Evolutionary conservation across 2,329 filamentous ascomycete species (phyloP), one percentile per base, ranked within the genome.

Genomic region (Ustilaginoidea virens): DNA sequence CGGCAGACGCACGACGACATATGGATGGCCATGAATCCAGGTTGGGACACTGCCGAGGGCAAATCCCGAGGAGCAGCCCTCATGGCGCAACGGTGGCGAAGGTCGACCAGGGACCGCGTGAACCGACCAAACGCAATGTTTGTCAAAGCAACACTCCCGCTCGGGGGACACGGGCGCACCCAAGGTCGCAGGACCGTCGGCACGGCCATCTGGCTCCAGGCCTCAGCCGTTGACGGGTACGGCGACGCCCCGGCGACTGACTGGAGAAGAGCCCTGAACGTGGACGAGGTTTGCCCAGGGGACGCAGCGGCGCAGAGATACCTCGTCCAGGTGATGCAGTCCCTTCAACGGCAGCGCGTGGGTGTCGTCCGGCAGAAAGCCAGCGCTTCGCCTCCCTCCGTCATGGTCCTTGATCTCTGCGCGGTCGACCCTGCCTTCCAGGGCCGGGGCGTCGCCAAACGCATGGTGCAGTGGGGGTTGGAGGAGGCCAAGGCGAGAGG

Each of bases 151-250:
- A 68, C 60, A 0, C 26, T 69, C 1, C 43, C 55, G 1, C 38
- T 53, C 1, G 25, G n/a, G n/a, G n/a, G n/a, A n/a, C n/a, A n/a
- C n/a, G n/a, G n/a, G n/a, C n/a, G n/a, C n/a, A n/a, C n/a, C n/a
- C n/a, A 16, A 13, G 4, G 4, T 6, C 46, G 45, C 23, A 29
- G 37, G 7, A 50, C 69, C n/a, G 67, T 51, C 7, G 69, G 68
- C 11, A 34, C 65, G 17, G 65, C 68, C 3, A 60, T 70, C 31
- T 74, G 69, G 69, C 39, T 51, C 7, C 68, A 73, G 36, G 44
- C 52, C 0, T 70, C 67, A 0, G 44, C 51, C 5, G 55, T 69
- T 0, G 48, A 55, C 2, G 66, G 65, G 9, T 42, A 55, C 27
- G 68, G 68, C 9, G 57, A 62, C 16, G 36, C 33, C 15, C 55